Evolutionary conservation across 2,329 filamentous ascomycete species (phyloP).

Genomic region (Claviceps humidiphila): DNA sequence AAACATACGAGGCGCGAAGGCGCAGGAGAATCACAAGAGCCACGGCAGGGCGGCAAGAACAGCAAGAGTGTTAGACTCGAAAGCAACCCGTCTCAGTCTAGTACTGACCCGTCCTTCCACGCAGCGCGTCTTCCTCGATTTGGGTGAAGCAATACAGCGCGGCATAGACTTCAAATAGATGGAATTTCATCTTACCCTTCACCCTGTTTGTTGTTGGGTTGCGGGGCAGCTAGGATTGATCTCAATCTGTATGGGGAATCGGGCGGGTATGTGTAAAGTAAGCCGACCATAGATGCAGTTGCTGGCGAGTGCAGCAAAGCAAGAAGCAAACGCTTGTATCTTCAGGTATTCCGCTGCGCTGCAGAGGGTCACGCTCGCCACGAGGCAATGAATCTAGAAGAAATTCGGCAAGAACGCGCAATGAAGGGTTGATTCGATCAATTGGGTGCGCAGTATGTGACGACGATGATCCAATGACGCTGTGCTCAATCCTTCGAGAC

Average conservation of each 20-base stretch:
- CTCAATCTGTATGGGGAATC: too few species aligned
- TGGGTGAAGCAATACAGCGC: conserved; percentile 16
- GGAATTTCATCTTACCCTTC: background rate
- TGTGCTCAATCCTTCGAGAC: too few species aligned
- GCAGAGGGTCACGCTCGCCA: background rate
- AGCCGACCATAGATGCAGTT: background rate
- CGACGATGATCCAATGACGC: too few species aligned
- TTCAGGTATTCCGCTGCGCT: background rate
- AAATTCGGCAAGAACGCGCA: too few species aligned
- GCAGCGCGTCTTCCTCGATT: conserved; percentile 47
- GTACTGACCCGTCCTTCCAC: conserved; percentile 29
- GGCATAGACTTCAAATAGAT: too few species aligned
- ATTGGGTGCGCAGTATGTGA: too few species aligned
- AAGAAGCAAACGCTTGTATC: background rate
- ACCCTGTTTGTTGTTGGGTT: background rate
- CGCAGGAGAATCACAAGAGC: background rate
- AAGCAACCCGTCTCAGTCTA: background rate
- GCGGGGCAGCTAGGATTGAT: too few species aligned
- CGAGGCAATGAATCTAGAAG: too few species aligned
- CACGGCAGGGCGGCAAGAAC: background rate
- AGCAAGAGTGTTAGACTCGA: background rate
- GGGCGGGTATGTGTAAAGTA: too few species aligned
- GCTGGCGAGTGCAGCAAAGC: conserved; percentile 2
- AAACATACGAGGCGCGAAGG: background rate
- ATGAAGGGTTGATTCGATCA: too few species aligned